Conservation (phyloP, 768 basidiomycete genomes). For the Leccinellum albellum region DNA sequence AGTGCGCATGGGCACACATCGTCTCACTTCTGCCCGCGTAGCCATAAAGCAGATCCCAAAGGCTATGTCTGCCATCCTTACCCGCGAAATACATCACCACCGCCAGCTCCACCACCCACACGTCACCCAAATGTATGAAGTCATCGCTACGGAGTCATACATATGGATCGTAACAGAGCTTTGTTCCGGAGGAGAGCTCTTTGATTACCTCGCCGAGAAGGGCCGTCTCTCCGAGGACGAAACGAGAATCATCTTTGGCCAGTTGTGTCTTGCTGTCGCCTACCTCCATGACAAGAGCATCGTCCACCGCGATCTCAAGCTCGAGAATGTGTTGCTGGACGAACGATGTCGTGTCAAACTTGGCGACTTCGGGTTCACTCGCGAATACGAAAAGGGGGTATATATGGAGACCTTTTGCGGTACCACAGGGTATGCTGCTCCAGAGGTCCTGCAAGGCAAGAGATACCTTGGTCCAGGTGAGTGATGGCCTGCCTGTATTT, state of each 20-base stretch:
- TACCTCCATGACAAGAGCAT: conserved; percentile 91
- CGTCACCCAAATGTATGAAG: conserved; percentile 94
- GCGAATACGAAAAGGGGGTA: conserved; percentile 76
- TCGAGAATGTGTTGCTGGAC: conserved; percentile 92
- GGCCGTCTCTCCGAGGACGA: conserved; percentile 84
- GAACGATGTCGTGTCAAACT: conserved; percentile 89
- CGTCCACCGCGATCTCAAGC: conserved; percentile 94
- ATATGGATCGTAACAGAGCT: conserved; percentile 99
- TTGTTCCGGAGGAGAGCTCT: conserved; percentile 94
- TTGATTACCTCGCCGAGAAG: conserved; percentile 96
- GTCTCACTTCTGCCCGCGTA: conserved; percentile 85
- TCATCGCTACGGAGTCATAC: conserved; percentile 91
- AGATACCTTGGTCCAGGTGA: conserved; percentile 88
- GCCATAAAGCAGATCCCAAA: conserved; percentile 99
- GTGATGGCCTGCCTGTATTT: conserved; percentile 21
- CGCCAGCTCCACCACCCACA: conserved; percentile 94
- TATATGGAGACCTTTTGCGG: conserved; percentile 94
- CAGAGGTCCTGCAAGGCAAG: conserved; percentile 85
- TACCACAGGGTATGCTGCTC: conserved; percentile 90
- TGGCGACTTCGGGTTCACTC: conserved; percentile 92
- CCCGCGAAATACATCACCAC: conserved; percentile 98
- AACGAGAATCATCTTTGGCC: conserved; percentile 87
- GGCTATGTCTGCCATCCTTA: conserved; percentile 83
- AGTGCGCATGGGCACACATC: conserved; percentile 91
- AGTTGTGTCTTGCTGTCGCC: conserved; percentile 88